These are phyloP conservation scores for Neurospora sp. DNA, from an alignment of 2,329 filamentous ascomycete species.

Conservation along the genomic window DNA sequence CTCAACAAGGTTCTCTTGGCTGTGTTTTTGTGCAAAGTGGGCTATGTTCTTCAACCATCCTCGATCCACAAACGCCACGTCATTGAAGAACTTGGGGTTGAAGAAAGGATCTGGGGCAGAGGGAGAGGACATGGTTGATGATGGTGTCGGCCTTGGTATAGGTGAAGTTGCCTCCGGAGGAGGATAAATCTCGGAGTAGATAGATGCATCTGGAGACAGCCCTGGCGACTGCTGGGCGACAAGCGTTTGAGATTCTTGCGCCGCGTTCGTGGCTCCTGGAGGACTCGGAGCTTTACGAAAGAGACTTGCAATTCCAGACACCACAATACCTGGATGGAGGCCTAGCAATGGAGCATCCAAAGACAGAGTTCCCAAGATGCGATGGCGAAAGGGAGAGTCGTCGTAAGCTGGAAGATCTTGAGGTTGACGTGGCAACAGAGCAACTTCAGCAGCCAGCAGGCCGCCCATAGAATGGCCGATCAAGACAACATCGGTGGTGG, in stretches of 20 bases:
- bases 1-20: slow-evolving; percentile 53
- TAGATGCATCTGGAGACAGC: slow-evolving; percentile 19
- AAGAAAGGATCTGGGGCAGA: slow-evolving; percentile 50
- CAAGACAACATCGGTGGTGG: slow-evolving; percentile 68
- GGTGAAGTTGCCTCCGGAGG: slow-evolving; percentile 16
- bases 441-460: slow-evolving; percentile 69
- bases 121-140: slow-evolving; percentile 11
- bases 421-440: slow-evolving; percentile 44
- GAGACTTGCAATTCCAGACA: slow-evolving; percentile 70
- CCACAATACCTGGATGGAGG: slow-evolving; percentile 78
- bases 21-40: slow-evolving; percentile 78
- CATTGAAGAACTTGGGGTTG: slow-evolving; percentile 68
- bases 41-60: slow-evolving; percentile 58
- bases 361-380: slow-evolving; percentile 69
- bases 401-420: slow-evolving; percentile 2
- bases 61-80: slow-evolving; percentile 58
- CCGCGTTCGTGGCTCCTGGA: slow-evolving; percentile 17
- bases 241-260: slow-evolving; percentile 6
- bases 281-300: slow-evolving; percentile 43
- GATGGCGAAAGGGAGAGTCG: slow-evolving; percentile 51
- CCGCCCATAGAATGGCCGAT: slow-evolving; percentile 89
- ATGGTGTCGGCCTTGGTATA: slow-evolving; percentile 6
- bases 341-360: slow-evolving; percentile 83
- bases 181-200: slow-evolving; percentile 17
- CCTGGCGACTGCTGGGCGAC: slow-evolving; percentile 10